These are phyloP conservation scores for Hymenoscyphus fructigenus DNA, from an alignment of 2,329 filamentous ascomycete genomes.

Conservation along the genomic window DNA sequence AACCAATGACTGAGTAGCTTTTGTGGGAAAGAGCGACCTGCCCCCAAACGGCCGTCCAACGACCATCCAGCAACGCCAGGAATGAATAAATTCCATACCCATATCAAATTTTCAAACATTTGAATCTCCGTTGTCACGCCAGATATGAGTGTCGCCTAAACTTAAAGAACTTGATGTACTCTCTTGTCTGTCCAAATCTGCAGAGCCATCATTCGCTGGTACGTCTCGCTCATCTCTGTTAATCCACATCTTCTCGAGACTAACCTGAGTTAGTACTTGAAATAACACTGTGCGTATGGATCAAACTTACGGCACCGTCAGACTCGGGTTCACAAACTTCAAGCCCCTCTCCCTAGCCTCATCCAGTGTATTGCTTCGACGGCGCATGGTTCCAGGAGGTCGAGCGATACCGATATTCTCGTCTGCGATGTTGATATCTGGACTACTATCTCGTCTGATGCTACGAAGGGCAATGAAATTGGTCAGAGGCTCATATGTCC, in stretches of 20 bases:
- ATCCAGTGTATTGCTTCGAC: conserved; percentile 60
- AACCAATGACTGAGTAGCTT: neutral
- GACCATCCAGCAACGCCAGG: conserved; percentile 12
- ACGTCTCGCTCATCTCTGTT: conserved; percentile 20
- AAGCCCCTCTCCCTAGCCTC: conserved; percentile 69
- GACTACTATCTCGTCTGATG: conserved; percentile 64
- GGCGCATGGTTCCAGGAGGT: conserved; percentile 28
- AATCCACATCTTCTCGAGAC: conserved; percentile 71
- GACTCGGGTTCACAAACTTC: conserved; percentile 74
- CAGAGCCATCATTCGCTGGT: conserved; percentile 17
- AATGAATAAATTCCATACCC: neutral
- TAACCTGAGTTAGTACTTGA: conserved; percentile 35
- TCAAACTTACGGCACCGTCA: conserved; percentile 61
- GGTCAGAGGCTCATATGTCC: conserved; percentile 83
- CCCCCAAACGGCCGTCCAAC: neutral
- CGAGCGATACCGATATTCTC: conserved; percentile 34
- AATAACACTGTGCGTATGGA: neutral
- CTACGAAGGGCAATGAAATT: conserved; percentile 89
- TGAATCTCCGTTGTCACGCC: conserved; percentile 42
- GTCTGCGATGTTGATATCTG: conserved; percentile 46
- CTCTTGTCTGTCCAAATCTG: conserved; percentile 31
- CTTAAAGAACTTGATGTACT: conserved; percentile 47
- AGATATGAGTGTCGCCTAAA: conserved; percentile 51
- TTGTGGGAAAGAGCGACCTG: conserved; percentile 1
- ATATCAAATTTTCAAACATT: conserved; percentile 32